Evolutionary conservation across 2,329 filamentous ascomycete genomes (phyloP).

Genomic region (Alternaria burnsii): DNA sequence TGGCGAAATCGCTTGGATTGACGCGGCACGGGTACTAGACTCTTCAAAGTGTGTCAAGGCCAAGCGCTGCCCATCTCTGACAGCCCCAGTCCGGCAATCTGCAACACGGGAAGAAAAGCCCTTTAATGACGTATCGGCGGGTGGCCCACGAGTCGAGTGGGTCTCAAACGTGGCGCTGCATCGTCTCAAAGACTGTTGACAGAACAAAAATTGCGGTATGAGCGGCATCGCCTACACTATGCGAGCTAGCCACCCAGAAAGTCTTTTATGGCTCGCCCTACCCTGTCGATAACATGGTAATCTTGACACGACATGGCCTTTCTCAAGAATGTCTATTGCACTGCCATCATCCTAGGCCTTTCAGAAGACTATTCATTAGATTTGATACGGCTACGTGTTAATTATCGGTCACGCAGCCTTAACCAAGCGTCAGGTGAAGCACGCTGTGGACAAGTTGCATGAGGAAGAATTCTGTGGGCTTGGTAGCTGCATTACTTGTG

Average conservation of each 20-base stretch:
- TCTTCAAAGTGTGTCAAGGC: conserved; percentile 16
- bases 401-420: conserved; percentile 17
- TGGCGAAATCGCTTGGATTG: conserved; percentile 21
- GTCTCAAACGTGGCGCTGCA: conserved; percentile 48
- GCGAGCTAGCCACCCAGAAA: conserved; percentile 17
- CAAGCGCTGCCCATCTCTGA: conserved; percentile 35
- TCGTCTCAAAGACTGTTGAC: conserved; percentile 34
- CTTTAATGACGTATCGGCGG: conserved; percentile 47
- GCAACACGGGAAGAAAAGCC: conserved; percentile 42
- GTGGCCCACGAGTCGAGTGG: conserved; percentile 49
- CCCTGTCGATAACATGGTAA: conserved; percentile 20
- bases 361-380: conserved; percentile 6
- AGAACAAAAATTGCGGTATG: conserved; percentile 35
- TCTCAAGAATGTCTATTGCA: background rate
- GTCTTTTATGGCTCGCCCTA: conserved; percentile 21
- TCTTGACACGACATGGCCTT: conserved; percentile 19
- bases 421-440: conserved; percentile 19
- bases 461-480: conserved; percentile 21
- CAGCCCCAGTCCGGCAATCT: conserved; percentile 46
- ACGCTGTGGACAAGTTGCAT: conserved; percentile 26
- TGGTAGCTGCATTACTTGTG: conserved; percentile 27
- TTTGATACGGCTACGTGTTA: conserved; percentile 15
- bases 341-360: background rate
- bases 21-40: conserved; percentile 14
- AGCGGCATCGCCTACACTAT: conserved; percentile 24